Conservation (phyloP, 331 rosid genomes). For the Pyracantha coccinea region DNA sequence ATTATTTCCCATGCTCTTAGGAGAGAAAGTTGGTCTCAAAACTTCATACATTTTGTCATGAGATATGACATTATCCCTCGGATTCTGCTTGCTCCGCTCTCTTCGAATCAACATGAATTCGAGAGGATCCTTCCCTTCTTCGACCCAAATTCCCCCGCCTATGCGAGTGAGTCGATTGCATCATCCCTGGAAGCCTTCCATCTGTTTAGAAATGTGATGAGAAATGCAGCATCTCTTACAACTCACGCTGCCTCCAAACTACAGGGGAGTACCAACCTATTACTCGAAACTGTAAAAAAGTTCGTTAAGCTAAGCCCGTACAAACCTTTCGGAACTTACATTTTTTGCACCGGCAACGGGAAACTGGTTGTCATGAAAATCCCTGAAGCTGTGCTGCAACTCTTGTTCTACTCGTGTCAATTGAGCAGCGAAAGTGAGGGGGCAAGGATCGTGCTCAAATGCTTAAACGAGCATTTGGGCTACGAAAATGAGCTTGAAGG, state of each 20-base stretch:
- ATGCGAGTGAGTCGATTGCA: neutral
- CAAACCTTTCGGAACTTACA: constrained; percentile 64
- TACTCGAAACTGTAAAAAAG: constrained; percentile 40
- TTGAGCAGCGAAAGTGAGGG: constrained; percentile 16
- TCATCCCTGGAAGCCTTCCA: neutral
- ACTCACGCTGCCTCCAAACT: constrained; percentile 56
- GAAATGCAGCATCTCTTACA: constrained; percentile 36
- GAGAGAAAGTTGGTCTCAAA: constrained; percentile 54
- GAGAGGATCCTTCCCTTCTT: constrained; percentile 26
- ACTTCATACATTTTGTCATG: constrained; percentile 51
- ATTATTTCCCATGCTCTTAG: constrained; percentile 67
- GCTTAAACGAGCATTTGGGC: constrained; percentile 34
- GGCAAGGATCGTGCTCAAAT: constrained; percentile 17
- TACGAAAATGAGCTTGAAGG: constrained; percentile 27
- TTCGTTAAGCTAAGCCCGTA: constrained; percentile 58
- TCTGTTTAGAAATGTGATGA: constrained; percentile 44
- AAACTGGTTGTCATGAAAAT: constrained; percentile 29
- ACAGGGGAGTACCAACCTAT: constrained; percentile 52
- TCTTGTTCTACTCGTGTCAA: constrained; percentile 48
- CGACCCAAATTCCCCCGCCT: neutral
- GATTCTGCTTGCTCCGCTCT: constrained; percentile 47
- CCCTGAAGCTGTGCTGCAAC: constrained; percentile 48
- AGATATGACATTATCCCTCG: constrained; percentile 64
- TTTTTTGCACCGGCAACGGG: constrained; percentile 39
- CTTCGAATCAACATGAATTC: constrained; percentile 23